Base-by-base conservation (phyloP, 306 rosid genomes). In the Acmispon strigosus region DNA sequence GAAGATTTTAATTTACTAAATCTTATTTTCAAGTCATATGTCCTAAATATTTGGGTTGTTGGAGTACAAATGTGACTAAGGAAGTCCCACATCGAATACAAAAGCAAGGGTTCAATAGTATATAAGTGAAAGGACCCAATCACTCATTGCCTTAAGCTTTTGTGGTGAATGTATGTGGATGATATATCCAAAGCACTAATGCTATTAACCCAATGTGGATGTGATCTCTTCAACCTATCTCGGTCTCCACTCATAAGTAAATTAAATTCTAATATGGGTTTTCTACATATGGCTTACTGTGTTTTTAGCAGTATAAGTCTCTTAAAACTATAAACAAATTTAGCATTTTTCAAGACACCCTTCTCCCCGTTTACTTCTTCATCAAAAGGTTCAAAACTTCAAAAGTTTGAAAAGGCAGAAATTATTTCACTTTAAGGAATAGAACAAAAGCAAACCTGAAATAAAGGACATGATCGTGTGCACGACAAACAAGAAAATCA, bases 391-490 rank as follows among this genome's bases (percentile, higher is more conserved):
- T 47, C 36, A 2, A 8, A 51, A 53, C 44, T 34, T 75, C 36
- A 2, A 8, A 51, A 53, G 36, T 34, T 75, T 24, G 41, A 48
- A 24, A 16, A 24, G 32, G 59, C 47, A 66, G 51, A 43, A 64
- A 60, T 13, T 12, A 63, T 18, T 45, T 47, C 14, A 58, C 66
- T 18, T 44, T 20, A 36, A 51, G 34, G 41, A 82, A 48, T 27
- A 67, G 6, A 65, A 47, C 3, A 65, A 64, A 62, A 43, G 43
- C 68, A 39, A 51, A 94, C 99, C 99, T 94, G 90, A 94, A 94
- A 80, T 89, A 94, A 59, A 94, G 86, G 71, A 94, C 89, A 79
- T 91, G 92, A 78, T 94, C 99, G 52, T 94, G 99, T 8, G 99
- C 92, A 3, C 49, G 94, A 74, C 99, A 94, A 66, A 91, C 97